These are phyloP conservation scores for Suhomyces pyralidae DNA, from an alignment of 805 yeast genomes.

Conservation along the genomic window DNA sequence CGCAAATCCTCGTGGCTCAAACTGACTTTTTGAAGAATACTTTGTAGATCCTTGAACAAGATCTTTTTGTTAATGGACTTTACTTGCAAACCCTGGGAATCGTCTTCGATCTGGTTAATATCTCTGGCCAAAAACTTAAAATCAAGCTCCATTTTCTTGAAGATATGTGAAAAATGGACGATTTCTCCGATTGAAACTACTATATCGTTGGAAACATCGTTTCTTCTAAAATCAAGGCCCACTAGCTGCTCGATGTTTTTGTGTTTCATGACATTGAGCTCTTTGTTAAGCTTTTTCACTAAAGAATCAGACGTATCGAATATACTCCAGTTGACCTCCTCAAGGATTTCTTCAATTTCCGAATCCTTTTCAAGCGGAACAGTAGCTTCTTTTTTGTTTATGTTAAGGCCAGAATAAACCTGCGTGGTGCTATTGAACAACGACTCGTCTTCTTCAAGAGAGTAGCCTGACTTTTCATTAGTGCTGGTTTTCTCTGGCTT, in stretches of 20 bases:
- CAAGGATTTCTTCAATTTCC: slow-evolving; percentile 63
- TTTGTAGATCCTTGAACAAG: slow-evolving; percentile 67
- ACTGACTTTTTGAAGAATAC: slow-evolving; percentile 67
- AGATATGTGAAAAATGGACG: slow-evolving; percentile 33
- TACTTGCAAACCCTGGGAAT: slow-evolving; percentile 80
- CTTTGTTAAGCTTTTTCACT: slow-evolving; percentile 54
- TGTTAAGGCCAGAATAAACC: neutral
- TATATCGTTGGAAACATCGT: slow-evolving; percentile 31
- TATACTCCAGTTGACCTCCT: slow-evolving; percentile 74
- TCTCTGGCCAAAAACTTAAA: slow-evolving; percentile 54
- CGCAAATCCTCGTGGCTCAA: slow-evolving; percentile 55
- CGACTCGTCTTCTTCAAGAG: slow-evolving; percentile 13
- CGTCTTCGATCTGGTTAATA: slow-evolving; percentile 66
- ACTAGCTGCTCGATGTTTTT: slow-evolving; percentile 52
- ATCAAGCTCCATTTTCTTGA: slow-evolving; percentile 40
- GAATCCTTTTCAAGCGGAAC: slow-evolving; percentile 31
- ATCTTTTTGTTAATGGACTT: slow-evolving; percentile 75
- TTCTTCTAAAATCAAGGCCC: slow-evolving; percentile 34
- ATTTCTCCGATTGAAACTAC: slow-evolving; percentile 32
- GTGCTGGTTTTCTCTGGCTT: neutral
- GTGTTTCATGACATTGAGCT: slow-evolving; percentile 60
- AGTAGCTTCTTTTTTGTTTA: slow-evolving; percentile 4
- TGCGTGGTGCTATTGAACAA: slow-evolving; percentile 3
- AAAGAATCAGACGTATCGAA: slow-evolving; percentile 61
- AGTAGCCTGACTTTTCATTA: neutral